Percentiles rank a stretch among this genome's conserved stretches.
Evolutionary conservation across 2,329 filamentous ascomycete species (phyloP).

Genomic region (Cladosporium velox): DNA sequence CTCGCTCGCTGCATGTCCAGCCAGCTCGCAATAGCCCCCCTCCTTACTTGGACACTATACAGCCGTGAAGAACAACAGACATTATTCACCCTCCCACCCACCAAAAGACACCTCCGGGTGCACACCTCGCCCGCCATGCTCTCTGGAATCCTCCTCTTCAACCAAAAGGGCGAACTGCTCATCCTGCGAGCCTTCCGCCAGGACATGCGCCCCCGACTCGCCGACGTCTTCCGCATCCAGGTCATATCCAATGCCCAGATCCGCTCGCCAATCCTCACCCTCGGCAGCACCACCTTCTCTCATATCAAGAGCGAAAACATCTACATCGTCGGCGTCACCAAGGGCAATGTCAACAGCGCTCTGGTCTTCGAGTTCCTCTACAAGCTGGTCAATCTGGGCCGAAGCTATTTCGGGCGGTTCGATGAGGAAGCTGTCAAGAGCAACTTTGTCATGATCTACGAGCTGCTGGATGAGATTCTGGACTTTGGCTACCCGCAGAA

Average conservation of each 20-base stretch:
- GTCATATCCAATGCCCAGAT: slow-evolving; percentile 97
- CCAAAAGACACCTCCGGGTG: slow-evolving; percentile 21
- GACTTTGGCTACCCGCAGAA: slow-evolving; percentile 99
- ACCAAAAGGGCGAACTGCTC: slow-evolving; percentile 99
- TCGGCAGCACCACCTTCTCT: slow-evolving; percentile 97
- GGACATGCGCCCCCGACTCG: slow-evolving; percentile 94
- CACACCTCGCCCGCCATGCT: slow-evolving; percentile 67
- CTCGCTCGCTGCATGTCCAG: not conserved
- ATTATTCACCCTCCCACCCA: not conserved
- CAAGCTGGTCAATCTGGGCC: slow-evolving; percentile 82
- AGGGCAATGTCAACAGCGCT: slow-evolving; percentile 98
- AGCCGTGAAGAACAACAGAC: not conserved
- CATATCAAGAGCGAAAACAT: slow-evolving; percentile 99
- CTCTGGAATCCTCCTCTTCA: slow-evolving; percentile 96
- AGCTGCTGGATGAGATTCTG: slow-evolving; percentile 95
- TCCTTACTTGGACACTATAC: not conserved
- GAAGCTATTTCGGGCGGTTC: slow-evolving; percentile 97
- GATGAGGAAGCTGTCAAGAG: slow-evolving; percentile 99
- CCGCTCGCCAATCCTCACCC: slow-evolving; percentile 92
- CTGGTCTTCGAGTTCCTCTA: slow-evolving; percentile 98
- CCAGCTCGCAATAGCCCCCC: not conserved
- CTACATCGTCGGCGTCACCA: slow-evolving; percentile 94
- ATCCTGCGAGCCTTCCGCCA: slow-evolving; percentile 99
- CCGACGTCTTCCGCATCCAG: slow-evolving; percentile 98
- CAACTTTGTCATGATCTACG: slow-evolving; percentile 98